Conservation (phyloP, 2,329 filamentous ascomycete species). For the Trichoderma sp. region DNA sequence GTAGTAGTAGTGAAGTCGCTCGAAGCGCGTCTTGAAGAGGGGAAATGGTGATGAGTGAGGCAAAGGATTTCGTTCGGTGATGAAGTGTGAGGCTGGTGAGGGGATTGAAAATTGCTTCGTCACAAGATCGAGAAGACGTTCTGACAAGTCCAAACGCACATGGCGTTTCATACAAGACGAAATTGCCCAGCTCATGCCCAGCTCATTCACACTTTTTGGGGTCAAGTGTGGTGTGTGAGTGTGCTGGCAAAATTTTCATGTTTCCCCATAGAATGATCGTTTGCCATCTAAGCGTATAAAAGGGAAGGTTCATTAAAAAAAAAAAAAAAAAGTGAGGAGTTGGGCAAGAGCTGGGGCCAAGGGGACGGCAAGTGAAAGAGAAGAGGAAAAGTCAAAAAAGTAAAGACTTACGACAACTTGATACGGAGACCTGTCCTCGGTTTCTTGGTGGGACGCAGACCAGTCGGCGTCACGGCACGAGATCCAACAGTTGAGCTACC, state of each 20-base stretch:
- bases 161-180: not conserved
- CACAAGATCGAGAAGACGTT: not conserved
- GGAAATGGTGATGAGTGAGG: not conserved
- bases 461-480: slow-evolving; percentile 58
- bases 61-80: not conserved
- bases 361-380: not conserved
- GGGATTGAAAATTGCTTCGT: not conserved
- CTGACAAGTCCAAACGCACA: not conserved
- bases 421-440: slow-evolving; percentile 60
- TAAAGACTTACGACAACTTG: slow-evolving; percentile 61
- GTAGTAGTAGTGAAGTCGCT: not conserved
- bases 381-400: not conserved
- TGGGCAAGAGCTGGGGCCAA: not conserved
- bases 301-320: not conserved
- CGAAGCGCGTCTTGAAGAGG: not conserved
- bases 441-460: slow-evolving; percentile 56
- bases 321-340: not conserved
- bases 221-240: not conserved
- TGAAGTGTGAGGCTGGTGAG: not conserved
- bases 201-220: not conserved
- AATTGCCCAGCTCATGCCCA: not conserved
- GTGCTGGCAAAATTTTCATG: not conserved
- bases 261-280: not conserved
- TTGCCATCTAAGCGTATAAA: not conserved
- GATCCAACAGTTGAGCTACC: slow-evolving; percentile 49